Conservation (phyloP, 345 rosid genomes). For the Fremontodendron californicum region DNA sequence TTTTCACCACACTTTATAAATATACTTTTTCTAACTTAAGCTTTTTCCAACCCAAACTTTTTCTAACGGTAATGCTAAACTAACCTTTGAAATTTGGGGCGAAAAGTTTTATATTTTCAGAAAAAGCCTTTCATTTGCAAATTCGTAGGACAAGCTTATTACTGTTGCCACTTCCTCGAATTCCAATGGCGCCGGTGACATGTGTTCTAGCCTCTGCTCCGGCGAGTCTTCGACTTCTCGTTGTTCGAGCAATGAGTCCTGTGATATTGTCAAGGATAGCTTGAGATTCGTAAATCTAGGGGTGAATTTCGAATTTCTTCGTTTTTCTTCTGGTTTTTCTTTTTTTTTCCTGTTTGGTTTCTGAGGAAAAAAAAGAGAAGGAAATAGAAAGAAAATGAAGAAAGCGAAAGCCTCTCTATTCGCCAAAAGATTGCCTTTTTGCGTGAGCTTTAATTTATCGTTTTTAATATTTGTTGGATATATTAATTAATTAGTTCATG, state of each 20-base stretch:
- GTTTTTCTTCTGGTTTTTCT: not conserved
- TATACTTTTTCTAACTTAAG: no score
- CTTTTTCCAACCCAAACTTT: no score
- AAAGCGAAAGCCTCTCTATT: not conserved
- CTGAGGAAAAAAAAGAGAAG: not conserved
- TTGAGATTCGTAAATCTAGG: no score
- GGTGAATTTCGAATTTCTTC: conserved; percentile 28
- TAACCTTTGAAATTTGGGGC: no score
- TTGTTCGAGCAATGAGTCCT: no score
- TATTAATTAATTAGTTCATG: no score
- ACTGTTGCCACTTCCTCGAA: conserved; percentile 19
- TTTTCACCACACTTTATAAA: no score
- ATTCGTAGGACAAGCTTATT: not conserved
- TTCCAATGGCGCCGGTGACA: conserved; percentile 23
- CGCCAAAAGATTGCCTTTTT: not conserved
- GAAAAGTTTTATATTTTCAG: no score
- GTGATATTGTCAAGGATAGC: no score
- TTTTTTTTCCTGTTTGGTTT: conserved; percentile 14
- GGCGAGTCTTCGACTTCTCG: conserved; percentile 8
- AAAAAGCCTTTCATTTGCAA: no score
- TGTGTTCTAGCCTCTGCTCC: conserved; percentile 25
- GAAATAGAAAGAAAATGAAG: not conserved
- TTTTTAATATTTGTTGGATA: no score
- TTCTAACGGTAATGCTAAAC: no score
- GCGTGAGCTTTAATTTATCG: not conserved